Evolutionary conservation across 495 filamentous ascomycete genomes (phyloP).

Genomic region (Penicillium samsonianum): DNA sequence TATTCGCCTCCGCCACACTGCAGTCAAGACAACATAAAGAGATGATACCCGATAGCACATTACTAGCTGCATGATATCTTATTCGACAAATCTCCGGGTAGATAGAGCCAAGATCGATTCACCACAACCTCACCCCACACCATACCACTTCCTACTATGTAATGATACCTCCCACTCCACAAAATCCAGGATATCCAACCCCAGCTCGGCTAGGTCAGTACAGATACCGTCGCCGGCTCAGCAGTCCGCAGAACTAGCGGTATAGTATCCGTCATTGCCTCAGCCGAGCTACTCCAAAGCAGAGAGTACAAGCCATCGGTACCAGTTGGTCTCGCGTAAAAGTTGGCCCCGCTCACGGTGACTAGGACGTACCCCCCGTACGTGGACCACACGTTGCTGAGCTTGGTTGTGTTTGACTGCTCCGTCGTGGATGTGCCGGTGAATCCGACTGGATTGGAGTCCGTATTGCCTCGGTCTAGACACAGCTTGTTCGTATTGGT

Average conservation of each 20-base stretch:
- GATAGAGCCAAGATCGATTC: neutral
- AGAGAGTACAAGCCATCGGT: constrained; percentile 15
- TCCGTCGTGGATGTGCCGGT: neutral
- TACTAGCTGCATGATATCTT: neutral
- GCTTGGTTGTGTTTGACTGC: neutral
- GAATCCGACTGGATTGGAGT: constrained; percentile 13
- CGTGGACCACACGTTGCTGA: constrained; percentile 20
- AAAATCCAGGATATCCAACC: neutral
- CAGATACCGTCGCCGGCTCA: constrained; percentile 19
- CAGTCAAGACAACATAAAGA: neutral
- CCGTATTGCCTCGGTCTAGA: constrained; percentile 4
- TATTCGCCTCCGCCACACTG: neutral
- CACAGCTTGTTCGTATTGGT: constrained; percentile 10
- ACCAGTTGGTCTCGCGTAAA: constrained; percentile 16
- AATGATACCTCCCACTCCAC: neutral
- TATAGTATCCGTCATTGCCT: constrained; percentile 7
- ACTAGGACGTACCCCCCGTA: constrained; percentile 22
- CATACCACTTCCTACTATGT: neutral
- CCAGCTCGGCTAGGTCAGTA: constrained; percentile 9
- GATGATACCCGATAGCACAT: neutral
- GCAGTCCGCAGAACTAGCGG: constrained; percentile 20
- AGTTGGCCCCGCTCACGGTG: constrained; percentile 15
- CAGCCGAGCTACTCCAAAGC: constrained; percentile 18
- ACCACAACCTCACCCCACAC: neutral
- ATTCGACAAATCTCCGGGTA: neutral